Evolutionary conservation across 208 protist genomes (phyloP).

Genomic region (Crithidia sp.): DNA sequence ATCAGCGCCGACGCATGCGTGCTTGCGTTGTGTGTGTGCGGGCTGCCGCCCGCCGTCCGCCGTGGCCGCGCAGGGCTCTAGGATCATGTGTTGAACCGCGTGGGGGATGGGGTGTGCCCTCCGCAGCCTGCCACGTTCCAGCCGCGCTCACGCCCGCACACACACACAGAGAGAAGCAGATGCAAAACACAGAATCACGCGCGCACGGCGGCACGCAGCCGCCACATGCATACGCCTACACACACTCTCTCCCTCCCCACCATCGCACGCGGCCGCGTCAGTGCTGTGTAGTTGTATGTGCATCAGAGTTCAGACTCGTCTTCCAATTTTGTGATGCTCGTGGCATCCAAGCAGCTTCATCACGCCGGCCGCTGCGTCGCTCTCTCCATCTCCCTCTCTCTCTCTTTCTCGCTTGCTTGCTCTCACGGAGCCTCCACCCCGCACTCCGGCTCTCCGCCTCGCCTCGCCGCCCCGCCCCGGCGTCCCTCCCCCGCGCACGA

Average conservation of each 20-base stretch:
- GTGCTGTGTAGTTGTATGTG: slow-evolving; percentile 18
- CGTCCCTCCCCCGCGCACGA: neutral
- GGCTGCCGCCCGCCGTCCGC: too few relatives aligned
- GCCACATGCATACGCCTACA: too few relatives aligned
- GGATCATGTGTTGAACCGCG: slow-evolving; percentile 26
- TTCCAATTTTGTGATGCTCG: slow-evolving; percentile 9
- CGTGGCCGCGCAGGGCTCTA: neutral
- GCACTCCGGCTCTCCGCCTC: neutral
- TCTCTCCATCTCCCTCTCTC: slow-evolving; percentile 17
- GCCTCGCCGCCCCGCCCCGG: neutral
- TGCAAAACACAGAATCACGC: too few relatives aligned
- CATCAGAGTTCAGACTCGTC: slow-evolving; percentile 17
- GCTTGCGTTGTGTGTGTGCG: too few relatives aligned
- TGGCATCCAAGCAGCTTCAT: neutral
- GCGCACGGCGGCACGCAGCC: too few relatives aligned
- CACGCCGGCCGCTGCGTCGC: neutral
- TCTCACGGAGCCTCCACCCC: neutral
- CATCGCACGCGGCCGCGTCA: too few relatives aligned
- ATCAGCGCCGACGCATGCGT: slow-evolving; percentile 14
- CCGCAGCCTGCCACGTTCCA: slow-evolving; percentile 24
- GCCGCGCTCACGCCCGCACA: neutral
- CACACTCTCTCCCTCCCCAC: too few relatives aligned
- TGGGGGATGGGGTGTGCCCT: slow-evolving; percentile 14
- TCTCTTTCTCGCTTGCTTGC: neutral
- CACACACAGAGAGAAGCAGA: neutral